These are phyloP conservation scores for Leccinum arenicola DNA, from an alignment of 768 basidiomycete genomes.

Conservation along the genomic window DNA sequence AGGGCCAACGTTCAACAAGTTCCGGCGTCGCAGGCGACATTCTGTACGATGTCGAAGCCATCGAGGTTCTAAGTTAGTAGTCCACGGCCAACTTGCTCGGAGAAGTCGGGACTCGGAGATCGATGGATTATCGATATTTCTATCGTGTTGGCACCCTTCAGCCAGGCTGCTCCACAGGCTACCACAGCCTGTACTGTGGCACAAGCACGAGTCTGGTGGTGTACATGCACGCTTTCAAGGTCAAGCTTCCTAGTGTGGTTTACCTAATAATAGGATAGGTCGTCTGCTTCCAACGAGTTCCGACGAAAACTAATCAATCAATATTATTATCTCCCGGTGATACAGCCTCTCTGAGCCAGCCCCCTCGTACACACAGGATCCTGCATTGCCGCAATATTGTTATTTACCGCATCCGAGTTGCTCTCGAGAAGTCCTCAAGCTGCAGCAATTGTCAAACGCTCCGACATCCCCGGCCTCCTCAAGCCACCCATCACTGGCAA, in stretches of 20 bases:
- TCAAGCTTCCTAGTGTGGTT: neutral
- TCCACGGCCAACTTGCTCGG: neutral
- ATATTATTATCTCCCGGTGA: neutral
- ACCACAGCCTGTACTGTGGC: too few species aligned
- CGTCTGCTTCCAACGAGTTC: neutral
- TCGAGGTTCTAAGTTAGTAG: neutral
- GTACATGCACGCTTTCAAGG: neutral
- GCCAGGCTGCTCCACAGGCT: too few species aligned
- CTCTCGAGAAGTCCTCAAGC: neutral
- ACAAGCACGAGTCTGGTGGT: neutral
- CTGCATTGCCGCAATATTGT: neutral
- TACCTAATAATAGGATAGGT: neutral
- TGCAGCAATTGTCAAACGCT: neutral
- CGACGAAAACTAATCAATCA: neutral
- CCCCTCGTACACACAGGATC: neutral
- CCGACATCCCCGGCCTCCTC: neutral
- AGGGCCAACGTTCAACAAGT: neutral
- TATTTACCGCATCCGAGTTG: neutral
- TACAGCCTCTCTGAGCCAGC: neutral
- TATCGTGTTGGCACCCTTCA: neutral
- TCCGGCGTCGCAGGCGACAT: neutral
- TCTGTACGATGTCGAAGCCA: neutral
- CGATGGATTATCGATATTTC: neutral
- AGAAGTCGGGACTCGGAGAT: neutral
- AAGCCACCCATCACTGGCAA: neutral